phyloP scores from a whole-genome alignment of 2,329 filamentous ascomycete genomes.

The Hansfordia pulvinata region DNA sequence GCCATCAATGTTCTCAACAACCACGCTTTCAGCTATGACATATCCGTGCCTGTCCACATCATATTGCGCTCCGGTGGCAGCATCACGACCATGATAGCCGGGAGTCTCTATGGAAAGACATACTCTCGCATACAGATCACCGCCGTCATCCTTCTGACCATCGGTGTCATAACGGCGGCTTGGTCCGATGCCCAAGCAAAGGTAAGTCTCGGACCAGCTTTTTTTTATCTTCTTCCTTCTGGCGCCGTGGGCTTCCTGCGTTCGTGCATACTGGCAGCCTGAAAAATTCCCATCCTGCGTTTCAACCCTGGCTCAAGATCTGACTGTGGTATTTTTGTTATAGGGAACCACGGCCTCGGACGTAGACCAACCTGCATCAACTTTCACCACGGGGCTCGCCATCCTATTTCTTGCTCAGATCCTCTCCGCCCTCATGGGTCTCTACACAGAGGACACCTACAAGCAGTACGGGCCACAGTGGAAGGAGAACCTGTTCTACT shows the following conservation, averaged over 20 bases:
- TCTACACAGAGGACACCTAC: conserved; percentile 90
- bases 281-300: too few relatives aligned
- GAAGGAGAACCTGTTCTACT: conserved; percentile 95
- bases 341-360: conserved; percentile 11
- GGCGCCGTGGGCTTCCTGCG: conserved; percentile 3
- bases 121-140: conserved; percentile 71
- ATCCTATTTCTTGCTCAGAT: conserved; percentile 83
- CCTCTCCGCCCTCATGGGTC: conserved; percentile 83
- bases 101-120: conserved; percentile 70
- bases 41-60: conserved; percentile 93
- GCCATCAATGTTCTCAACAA: conserved; percentile 94
- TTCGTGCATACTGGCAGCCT: too few relatives aligned
- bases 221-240: neutral
- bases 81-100: conserved; percentile 89
- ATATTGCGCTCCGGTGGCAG: conserved; percentile 91
- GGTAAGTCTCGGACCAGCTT: conserved; percentile 29
- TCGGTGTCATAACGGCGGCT: conserved; percentile 77
- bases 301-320: too few relatives aligned
- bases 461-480: conserved; percentile 75
- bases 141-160: conserved; percentile 70
- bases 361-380: conserved; percentile 15
- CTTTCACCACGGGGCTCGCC: conserved; percentile 55
- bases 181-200: conserved; percentile 82
- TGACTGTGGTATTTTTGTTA: too few relatives aligned
- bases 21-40: conserved; percentile 92